Evolutionary conservation across 2,329 filamentous ascomycete genomes (phyloP).

Genomic region (Penicillium crustosum): DNA sequence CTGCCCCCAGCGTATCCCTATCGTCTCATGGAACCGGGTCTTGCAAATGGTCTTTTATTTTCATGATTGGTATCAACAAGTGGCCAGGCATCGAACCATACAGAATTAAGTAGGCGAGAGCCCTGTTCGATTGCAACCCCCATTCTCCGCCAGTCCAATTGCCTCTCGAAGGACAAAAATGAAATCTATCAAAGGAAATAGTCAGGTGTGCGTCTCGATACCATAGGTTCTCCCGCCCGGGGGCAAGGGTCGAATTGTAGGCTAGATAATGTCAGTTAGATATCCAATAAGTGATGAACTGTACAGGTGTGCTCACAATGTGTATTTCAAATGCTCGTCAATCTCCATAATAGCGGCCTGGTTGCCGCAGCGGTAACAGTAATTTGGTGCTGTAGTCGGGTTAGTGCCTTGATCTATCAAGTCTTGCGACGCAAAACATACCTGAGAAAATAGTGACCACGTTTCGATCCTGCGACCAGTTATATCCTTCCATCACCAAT

Average conservation of each 20-base stretch:
- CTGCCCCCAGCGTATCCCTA: background rate
- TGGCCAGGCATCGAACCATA: slow-evolving; percentile 36
- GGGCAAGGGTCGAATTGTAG: slow-evolving; percentile 99
- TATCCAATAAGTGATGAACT: background rate
- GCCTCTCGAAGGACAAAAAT: slow-evolving; percentile 30
- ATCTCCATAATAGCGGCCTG: slow-evolving; percentile 99
- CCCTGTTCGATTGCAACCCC: slow-evolving; percentile 29
- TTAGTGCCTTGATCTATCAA: background rate
- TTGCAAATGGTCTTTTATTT: slow-evolving; percentile 40
- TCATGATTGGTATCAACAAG: slow-evolving; percentile 45
- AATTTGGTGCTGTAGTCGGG: slow-evolving; percentile 66
- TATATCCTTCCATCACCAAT: slow-evolving; percentile 99
- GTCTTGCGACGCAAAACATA: slow-evolving; percentile 43
- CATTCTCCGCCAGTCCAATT: slow-evolving; percentile 30
- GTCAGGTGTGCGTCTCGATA: slow-evolving; percentile 93
- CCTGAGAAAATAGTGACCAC: slow-evolving; percentile 98
- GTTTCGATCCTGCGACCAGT: slow-evolving; percentile 98
- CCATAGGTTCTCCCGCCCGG: slow-evolving; percentile 96
- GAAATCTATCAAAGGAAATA: slow-evolving; percentile 79
- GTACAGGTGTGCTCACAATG: slow-evolving; percentile 71
- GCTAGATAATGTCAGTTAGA: slow-evolving; percentile 53
- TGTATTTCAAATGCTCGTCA: slow-evolving; percentile 98
- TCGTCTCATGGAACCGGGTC: slow-evolving; percentile 8
- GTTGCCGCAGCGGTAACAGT: slow-evolving; percentile 98
- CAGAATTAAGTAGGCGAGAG: slow-evolving; percentile 34